Percentiles rank a stretch among this genome's conserved stretches.
Evolutionary conservation across 345 rosid genomes (phyloP).

Genomic region (Noccaea bulbosa): DNA sequence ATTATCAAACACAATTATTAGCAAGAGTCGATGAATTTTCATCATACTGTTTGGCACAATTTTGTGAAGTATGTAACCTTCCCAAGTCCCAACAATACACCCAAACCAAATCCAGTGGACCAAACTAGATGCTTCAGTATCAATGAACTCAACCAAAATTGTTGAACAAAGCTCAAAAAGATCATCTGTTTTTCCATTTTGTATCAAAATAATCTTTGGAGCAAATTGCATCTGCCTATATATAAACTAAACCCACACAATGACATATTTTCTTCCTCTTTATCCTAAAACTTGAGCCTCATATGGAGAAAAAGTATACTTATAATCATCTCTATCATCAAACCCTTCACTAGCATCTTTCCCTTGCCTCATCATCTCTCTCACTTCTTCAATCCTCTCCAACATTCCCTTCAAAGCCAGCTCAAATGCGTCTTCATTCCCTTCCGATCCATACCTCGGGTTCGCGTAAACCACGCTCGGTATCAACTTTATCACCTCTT

Average conservation of each 20-base stretch:
- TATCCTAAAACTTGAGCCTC: conserved; percentile 35
- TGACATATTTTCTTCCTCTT: conserved; percentile 5
- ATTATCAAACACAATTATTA: too few species aligned
- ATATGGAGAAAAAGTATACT: conserved; percentile 57
- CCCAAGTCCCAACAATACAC: not conserved
- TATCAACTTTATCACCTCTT: conserved; percentile 63
- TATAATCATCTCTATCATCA: conserved; percentile 62
- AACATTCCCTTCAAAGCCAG: conserved; percentile 63
- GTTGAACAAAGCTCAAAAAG: conserved; percentile 10
- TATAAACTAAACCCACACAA: conserved; percentile 17
- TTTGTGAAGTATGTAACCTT: not conserved
- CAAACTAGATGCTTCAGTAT: conserved; percentile 7
- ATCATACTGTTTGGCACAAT: too few species aligned
- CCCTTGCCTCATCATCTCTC: conserved; percentile 54
- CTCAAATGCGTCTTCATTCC: conserved; percentile 62
- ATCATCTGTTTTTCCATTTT: not conserved
- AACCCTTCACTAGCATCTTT: conserved; percentile 63
- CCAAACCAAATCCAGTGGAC: not conserved
- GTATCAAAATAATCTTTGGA: not conserved
- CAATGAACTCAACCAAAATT: conserved; percentile 17
- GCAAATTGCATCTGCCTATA: conserved; percentile 28
- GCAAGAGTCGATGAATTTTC: too few species aligned
- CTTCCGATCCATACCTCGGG: conserved; percentile 43
- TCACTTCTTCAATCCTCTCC: conserved; percentile 55
- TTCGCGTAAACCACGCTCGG: conserved; percentile 60